Evolutionary conservation across 768 basidiomycete genomes (phyloP).

Genomic region (Termitomyces sp.): DNA sequence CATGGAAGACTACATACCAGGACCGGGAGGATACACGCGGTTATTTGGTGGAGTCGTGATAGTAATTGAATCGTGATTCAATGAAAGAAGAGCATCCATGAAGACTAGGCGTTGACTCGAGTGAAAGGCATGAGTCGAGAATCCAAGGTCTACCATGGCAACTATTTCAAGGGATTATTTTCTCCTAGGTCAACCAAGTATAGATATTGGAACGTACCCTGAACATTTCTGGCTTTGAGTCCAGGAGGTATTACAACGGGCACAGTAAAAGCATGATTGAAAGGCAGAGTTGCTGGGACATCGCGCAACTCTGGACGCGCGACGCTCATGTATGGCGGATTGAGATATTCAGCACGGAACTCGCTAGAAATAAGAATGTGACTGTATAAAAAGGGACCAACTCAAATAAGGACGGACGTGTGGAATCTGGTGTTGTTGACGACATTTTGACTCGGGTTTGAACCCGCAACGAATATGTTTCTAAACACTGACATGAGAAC

Average conservation of each 20-base stretch:
- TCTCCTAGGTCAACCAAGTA: background rate
- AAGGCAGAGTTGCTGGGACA: conserved; percentile 36
- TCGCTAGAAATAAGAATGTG: conserved; percentile 26
- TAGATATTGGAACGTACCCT: conserved; percentile 20
- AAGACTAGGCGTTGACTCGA: conserved; percentile 35
- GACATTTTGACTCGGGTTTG: conserved; percentile 35
- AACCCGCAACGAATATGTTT: conserved; percentile 35
- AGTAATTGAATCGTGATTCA: conserved; percentile 30
- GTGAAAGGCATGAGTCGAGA: conserved; percentile 36
- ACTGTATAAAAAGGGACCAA: conserved; percentile 20
- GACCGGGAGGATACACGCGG: conserved; percentile 39
- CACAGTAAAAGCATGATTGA: conserved; percentile 34
- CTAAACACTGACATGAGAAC: conserved; percentile 4
- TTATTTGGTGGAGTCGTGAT: conserved; percentile 37
- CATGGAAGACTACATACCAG: background rate
- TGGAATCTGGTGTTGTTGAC: conserved; percentile 11
- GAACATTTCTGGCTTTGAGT: conserved; percentile 24
- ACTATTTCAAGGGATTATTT: conserved; percentile 22
- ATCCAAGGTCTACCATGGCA: conserved; percentile 39
- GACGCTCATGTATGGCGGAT: conserved; percentile 41
- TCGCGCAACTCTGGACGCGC: conserved; percentile 33
- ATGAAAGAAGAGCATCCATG: conserved; percentile 31
- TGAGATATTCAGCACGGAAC: conserved; percentile 42
- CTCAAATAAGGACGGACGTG: conserved; percentile 5
- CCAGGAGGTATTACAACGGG: conserved; percentile 30